Percentiles rank a stretch among this genome's conserved stretches.
phyloP scores from a whole-genome alignment of 495 filamentous ascomycete species.

The Opeltia flavorubescens region DNA sequence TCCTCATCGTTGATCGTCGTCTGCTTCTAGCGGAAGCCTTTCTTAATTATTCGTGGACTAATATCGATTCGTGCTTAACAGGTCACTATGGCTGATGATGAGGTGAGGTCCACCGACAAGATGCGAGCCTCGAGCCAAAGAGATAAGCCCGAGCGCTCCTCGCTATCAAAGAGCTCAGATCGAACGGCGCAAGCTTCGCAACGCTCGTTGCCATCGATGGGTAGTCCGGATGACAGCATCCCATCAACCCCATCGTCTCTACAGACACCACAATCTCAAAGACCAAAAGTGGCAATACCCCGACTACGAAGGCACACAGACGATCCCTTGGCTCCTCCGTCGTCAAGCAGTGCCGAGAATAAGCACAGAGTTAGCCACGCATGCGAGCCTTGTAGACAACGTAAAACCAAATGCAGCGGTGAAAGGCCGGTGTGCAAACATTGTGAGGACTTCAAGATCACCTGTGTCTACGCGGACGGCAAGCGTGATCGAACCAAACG shows the following conservation, averaged over 20 bases:
- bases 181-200: background rate
- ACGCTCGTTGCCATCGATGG: background rate
- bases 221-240: background rate
- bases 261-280: background rate
- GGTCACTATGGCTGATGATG: too few species aligned
- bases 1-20: too few species aligned
- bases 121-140: background rate
- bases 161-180: background rate
- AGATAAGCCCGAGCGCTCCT: background rate
- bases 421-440: constrained; percentile 43
- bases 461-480: constrained; percentile 40
- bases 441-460: constrained; percentile 36
- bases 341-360: constrained; percentile 3
- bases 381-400: constrained; percentile 58
- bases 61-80: too few species aligned
- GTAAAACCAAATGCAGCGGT: constrained; percentile 52
- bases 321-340: constrained; percentile 12
- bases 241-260: background rate
- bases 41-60: too few species aligned
- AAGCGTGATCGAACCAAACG: constrained; percentile 44
- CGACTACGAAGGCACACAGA: constrained; percentile 15
- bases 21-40: too few species aligned
- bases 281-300: constrained; percentile 34
- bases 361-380: constrained; percentile 35
- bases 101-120: too few species aligned